Percentiles rank a stretch among this genome's conserved stretches.
Evolutionary conservation across 2,329 filamentous ascomycete species (phyloP).

Genomic region (Cercospora berteroae): DNA sequence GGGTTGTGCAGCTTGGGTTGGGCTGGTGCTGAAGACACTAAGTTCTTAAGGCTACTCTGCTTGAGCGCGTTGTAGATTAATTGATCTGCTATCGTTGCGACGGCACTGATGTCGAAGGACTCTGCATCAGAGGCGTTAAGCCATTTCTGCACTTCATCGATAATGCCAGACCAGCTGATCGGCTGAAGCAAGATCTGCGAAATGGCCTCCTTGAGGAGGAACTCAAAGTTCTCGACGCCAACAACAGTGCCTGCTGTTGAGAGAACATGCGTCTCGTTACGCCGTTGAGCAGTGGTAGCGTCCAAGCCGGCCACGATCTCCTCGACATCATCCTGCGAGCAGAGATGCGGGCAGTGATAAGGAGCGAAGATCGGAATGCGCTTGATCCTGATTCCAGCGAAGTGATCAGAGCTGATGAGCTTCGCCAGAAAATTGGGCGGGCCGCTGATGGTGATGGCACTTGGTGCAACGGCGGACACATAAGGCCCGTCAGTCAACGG

Average conservation of each 20-base stretch:
- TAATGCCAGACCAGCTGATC: conserved; percentile 1
- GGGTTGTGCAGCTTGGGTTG: neutral
- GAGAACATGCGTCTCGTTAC: neutral
- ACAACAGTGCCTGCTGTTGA: neutral
- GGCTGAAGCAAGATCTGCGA: conserved; percentile 5
- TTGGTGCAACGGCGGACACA: conserved; percentile 14
- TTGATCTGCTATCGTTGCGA: conserved; percentile 1
- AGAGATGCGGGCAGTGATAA: conserved; percentile 17
- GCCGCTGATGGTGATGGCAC: conserved; percentile 17
- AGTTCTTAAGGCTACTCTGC: neutral
- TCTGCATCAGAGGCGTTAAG: neutral
- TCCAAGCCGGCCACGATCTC: conserved; percentile 1
- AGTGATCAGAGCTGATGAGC: conserved; percentile 1
- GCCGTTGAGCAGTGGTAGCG: neutral
- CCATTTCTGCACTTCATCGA: conserved; percentile 1
- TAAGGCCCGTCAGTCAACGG: conserved; percentile 13
- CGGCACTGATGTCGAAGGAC: neutral
- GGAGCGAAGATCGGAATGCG: conserved; percentile 10
- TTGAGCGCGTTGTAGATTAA: conserved; percentile 5
- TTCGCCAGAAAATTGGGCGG: conserved; percentile 9
- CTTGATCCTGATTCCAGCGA: neutral
- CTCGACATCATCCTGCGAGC: conserved; percentile 17
- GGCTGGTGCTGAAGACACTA: neutral
- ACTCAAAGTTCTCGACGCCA: neutral
- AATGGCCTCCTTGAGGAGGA: neutral